phyloP scores from a whole-genome alignment of 345 rosid genomes.

The Eucalyptus cloeziana region DNA sequence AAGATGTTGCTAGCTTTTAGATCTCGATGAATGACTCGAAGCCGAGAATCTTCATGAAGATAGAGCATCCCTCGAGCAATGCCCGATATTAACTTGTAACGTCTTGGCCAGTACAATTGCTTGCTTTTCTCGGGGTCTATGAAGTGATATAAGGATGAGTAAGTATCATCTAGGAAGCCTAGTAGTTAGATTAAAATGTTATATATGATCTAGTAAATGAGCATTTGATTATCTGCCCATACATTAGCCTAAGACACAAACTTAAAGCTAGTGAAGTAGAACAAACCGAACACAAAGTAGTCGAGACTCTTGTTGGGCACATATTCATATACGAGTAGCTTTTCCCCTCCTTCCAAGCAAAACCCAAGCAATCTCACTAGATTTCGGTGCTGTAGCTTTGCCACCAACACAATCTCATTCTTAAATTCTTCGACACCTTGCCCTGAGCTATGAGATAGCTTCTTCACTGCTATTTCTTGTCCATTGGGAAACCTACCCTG shows the following conservation, averaged over 20 bases:
- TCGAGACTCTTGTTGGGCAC: conserved; percentile 18
- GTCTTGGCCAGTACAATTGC: not conserved
- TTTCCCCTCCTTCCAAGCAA: conserved; percentile 14
- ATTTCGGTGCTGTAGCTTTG: conserved; percentile 26
- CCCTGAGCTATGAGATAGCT: conserved; percentile 1
- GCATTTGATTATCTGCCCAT: not conserved
- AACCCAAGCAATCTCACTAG: conserved; percentile 16
- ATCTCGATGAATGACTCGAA: not conserved
- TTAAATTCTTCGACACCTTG: conserved; percentile 25
- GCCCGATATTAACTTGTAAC: not conserved
- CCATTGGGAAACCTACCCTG: conserved; percentile 22
- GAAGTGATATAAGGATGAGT: not conserved
- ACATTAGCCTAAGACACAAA: not conserved
- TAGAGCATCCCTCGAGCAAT: not conserved
- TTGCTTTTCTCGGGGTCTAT: not conserved
- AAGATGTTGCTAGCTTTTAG: not conserved
- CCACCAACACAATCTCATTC: conserved; percentile 14
- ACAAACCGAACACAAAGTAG: not conserved
- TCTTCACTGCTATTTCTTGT: conserved; percentile 4
- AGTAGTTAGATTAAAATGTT: not conserved
- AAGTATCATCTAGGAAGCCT: not conserved
- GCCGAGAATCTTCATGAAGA: not conserved
- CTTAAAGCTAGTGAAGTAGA: not conserved
- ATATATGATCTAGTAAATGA: not conserved
- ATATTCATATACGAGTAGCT: conserved; percentile 18